These are phyloP conservation scores for Rhizopus arrhizus DNA, from an alignment of 371 early-diverging fungal species.

Conservation along the genomic window DNA sequence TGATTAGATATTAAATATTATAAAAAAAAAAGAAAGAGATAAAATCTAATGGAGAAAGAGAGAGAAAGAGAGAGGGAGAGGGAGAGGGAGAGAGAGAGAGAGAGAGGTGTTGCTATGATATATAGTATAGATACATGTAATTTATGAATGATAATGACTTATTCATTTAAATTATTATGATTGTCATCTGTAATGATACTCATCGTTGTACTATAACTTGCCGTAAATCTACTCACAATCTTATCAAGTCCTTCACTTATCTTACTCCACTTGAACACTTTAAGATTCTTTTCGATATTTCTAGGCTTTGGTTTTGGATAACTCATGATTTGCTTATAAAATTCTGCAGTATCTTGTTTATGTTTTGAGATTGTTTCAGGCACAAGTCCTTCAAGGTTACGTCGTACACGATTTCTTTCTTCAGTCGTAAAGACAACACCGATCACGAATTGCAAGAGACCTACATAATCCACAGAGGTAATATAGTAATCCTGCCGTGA, in stretches of 20 bases:
- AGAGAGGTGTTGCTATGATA: too few species aligned
- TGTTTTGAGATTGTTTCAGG: conserved; percentile 78
- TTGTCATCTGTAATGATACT: conserved; percentile 25
- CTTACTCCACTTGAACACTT: conserved; percentile 74
- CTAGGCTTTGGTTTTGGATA: conserved; percentile 82
- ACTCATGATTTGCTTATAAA: conserved; percentile 81
- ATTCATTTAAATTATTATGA: background rate
- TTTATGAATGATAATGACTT: too few species aligned
- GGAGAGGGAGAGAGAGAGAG: too few species aligned
- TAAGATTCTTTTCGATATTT: conserved; percentile 84
- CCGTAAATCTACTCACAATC: conserved; percentile 72
- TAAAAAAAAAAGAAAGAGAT: too few species aligned
- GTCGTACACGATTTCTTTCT: conserved; percentile 83
- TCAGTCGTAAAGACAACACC: conserved; percentile 75
- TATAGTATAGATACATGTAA: too few species aligned
- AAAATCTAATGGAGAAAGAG: too few species aligned
- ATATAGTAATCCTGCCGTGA: conserved; percentile 72
- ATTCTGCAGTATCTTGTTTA: conserved; percentile 67
- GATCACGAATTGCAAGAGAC: conserved; percentile 71
- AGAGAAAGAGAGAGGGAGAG: too few species aligned
- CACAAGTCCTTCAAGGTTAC: conserved; percentile 82
- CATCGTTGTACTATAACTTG: conserved; percentile 50
- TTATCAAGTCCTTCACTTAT: conserved; percentile 70
- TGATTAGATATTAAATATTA: too few species aligned
- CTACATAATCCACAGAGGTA: conserved; percentile 81